A percentile compares a stretch with the other conserved stretches of the same genome.
phyloP scores from a whole-genome alignment of 2,329 filamentous ascomycete genomes.

The Sporothrix sp. region DNA sequence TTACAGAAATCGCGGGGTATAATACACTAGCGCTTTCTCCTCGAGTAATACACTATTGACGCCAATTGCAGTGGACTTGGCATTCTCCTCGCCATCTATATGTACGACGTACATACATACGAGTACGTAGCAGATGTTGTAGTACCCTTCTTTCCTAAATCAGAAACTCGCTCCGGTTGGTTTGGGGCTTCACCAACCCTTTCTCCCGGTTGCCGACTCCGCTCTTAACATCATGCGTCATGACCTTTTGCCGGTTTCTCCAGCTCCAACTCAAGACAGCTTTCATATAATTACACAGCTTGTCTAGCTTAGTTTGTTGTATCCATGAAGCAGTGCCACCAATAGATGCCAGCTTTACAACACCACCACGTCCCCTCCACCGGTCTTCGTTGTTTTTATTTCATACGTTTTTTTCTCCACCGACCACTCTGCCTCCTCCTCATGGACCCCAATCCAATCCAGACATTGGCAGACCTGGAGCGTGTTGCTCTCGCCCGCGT shows the following conservation, averaged over 20 bases:
- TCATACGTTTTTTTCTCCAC: background rate
- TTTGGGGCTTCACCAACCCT: too few species aligned
- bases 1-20: background rate
- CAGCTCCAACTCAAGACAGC: background rate
- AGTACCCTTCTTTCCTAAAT: background rate
- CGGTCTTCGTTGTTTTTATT: too few species aligned
- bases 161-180: background rate
- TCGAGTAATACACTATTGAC: background rate
- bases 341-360: background rate
- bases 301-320: background rate
- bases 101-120: too few species aligned
- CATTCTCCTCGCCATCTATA: too few species aligned
- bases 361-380: background rate
- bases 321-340: background rate
- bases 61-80: too few species aligned
- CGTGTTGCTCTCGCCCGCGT: background rate
- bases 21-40: background rate
- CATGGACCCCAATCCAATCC: constrained; percentile 2
- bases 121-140: too few species aligned
- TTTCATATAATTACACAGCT: background rate
- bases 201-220: too few species aligned
- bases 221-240: background rate
- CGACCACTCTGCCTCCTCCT: too few species aligned
- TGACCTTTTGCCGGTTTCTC: background rate
- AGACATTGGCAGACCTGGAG: constrained; percentile 8